Base-by-base conservation (phyloP, 2,329 filamentous ascomycete species). In the Zasmidium citrigriseum region DNA sequence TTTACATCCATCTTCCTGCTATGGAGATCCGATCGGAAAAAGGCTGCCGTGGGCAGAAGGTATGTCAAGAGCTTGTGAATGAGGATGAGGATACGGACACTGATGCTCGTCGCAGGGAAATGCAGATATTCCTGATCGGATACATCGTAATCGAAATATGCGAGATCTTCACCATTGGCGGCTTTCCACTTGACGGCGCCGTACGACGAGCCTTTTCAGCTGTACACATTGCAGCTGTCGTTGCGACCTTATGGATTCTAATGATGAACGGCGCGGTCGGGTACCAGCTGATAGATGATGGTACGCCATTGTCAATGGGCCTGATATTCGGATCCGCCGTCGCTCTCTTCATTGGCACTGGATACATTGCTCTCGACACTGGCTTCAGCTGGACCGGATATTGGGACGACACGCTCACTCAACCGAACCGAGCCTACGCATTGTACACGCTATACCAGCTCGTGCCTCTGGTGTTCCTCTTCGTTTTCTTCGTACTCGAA, bases 401-500 rank as follows among this genome's bases (percentile, higher is more conserved):
- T 72, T 99, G 91, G 80, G 76, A 89, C 61, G 76, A 78, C 27
- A 76, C 75, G 1, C 68, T 80, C 60, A 77, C 81, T 22, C 68
- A 76, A 0, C 72, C 80, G 1, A 84, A 87, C 25, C 86, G 87
- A 62, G 86, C 90, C 64, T 91, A 96, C 68, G 89, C 90, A 14
- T 87, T 99, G 47, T 99, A 99, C 73, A 91, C 96, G 12, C 82
- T 98, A 9, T 99, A 98, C 72, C 91, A 96, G 74, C 86, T 99
- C 11, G 86, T 88, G 10, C 95, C 95, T 1, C 82, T 99, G 58
- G 78, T 98, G 48, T 96, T 96, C 78, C 80, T 98, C n/a, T 87
- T 93, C 60, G 82, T 89, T 53, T 99, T 90, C 79, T 96, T 91
- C 76, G 60, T 92, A 21, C 82, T 98, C 44, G 93, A 98, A 75